Base-by-base conservation (phyloP, 2,329 filamentous ascomycete genomes). In the Aspergillus phoenicis region DNA sequence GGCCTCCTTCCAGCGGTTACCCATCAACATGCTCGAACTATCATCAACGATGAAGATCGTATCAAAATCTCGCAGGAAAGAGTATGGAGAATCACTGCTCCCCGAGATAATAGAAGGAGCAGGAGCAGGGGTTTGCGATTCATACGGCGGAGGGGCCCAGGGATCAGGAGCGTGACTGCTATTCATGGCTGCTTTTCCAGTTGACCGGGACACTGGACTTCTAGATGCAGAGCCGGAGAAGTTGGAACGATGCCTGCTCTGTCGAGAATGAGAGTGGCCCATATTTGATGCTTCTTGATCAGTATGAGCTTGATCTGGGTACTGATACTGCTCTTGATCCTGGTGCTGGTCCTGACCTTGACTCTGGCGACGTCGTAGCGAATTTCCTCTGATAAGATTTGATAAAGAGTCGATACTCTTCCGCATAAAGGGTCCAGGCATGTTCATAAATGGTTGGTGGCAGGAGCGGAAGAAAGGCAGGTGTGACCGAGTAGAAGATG, bases 11-110 rank as follows among this genome's bases (percentile, higher is more conserved):
- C 94, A 98, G 22, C 83, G 84, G n/a, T 80, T 72, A 15, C 89
- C 91, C 1, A 82, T 80, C 94, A 98, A 80, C 94, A 98, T 98
- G 68, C 89, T 93, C 5, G 87, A 86, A n/a, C 89, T 93, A 80
- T 98, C 94, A 73, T 98, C 94, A 71, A 98, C 91, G 1, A 98
- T 78, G 74, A 98, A 93, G 59, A 94, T 79, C 33, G 93, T 97
- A 78, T 98, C 92, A 73, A 97, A 97, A 15, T 83, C 83, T 45
- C 78, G 75, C 5, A 98, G 86, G 73, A 96, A 96, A 2, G 87
- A 84, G 72, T 91, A 95, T 2, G 83, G 85, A 68, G 92, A 89
- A 66, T 92, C 88, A 8, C 64, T 52, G 61, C 61, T 51, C 70
- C 64, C 22, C 70, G 71, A 39, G 74, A 73, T 10, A 75, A 74